Evolutionary conservation across 306 rosid species (phyloP), one percentile per base, ranked within the genome.

Genomic region (Arachis stenosperma): DNA sequence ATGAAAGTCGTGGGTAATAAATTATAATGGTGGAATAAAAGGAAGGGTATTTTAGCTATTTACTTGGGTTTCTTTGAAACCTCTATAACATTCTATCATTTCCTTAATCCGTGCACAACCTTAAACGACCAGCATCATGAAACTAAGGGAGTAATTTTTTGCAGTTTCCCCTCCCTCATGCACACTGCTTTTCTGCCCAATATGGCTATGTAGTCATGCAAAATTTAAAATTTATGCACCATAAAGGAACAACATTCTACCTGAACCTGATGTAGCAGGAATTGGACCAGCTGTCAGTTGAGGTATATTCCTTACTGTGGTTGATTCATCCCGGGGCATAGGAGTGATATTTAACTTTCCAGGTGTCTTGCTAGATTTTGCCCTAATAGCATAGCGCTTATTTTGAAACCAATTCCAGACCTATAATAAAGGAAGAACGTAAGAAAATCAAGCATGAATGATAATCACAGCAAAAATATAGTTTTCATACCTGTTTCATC

Each of bases 371-470:
- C 88, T 86, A 59, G 92, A 79, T 69, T 88, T 95, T 74, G 96
- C 97, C 73, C 98, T 87, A 70, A 90, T 84, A 9, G 98, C 98
- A 82, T 95, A 91, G 55, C 97, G 87, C 84, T 91, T 91, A 78
- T 95, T 95, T 83, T 95, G 99, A 75, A 95, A 95, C 99, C 99
- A 95, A 81, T 95, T 91, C 98, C 97, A 95, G 67, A 95, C 96
- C 99, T 95, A 82, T 17, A 84, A 78, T 14, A 37, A 76, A 79
- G 81, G 41, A 9, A 56, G 77, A 66, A 71, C 61, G 39, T 76
- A 65, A 80, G 87, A 80, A 72, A 56, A 56, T 42, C 64, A 41
- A 57, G 66, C 47, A 27, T 14, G 53, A 42, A 67, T 46, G 44
- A 69, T 78, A 33, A 6, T 59, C 7, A 5, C 39, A 73, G 42